A percentile compares a stretch with the other conserved stretches of the same genome.
Evolutionary conservation across 192 early-diverging fungal species (phyloP).

Genomic region (Gryganskiella cystojenkinii): DNA sequence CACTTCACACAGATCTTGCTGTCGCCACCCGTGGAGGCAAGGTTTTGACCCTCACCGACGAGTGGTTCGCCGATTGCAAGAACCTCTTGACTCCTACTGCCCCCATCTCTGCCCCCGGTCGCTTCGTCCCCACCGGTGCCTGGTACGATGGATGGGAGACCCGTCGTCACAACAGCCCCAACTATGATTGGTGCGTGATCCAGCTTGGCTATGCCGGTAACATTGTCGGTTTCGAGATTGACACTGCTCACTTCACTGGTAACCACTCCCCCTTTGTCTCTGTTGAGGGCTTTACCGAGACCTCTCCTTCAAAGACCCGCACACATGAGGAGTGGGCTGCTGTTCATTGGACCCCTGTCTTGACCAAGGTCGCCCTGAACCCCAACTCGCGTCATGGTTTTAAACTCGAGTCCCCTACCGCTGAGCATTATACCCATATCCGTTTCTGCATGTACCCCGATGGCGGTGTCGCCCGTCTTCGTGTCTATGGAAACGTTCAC

Average conservation of each 20-base stretch:
- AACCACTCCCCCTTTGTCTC: constrained; percentile 90
- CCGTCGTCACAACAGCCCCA: constrained; percentile 82
- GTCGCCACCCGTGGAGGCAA: constrained; percentile 75
- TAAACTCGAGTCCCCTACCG: constrained; percentile 61
- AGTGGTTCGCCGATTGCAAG: constrained; percentile 90
- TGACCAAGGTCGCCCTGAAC: constrained; percentile 79
- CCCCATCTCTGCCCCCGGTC: constrained; percentile 71
- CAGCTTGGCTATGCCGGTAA: constrained; percentile 87
- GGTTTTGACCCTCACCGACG: constrained; percentile 86
- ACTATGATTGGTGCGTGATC: constrained; percentile 85
- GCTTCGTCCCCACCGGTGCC: constrained; percentile 72
- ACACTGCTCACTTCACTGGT: constrained; percentile 94
- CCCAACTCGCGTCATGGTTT: constrained; percentile 79
- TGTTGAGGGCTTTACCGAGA: constrained; percentile 73
- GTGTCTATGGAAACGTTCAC: constrained; percentile 79
- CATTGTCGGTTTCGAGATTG: constrained; percentile 88
- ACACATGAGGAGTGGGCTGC: constrained; percentile 51
- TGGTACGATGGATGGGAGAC: constrained; percentile 97
- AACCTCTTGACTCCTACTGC: constrained; percentile 81
- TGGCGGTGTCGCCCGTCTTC: constrained; percentile 84
- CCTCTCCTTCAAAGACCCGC: constrained; percentile 22
- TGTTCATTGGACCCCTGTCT: constrained; percentile 56
- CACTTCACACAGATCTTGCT: constrained; percentile 79
- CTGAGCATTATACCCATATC: constrained; percentile 60
- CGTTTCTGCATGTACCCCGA: constrained; percentile 61